Evolutionary conservation across 139 green algal species (phyloP).

Genomic region (Chlorella ohadii): DNA sequence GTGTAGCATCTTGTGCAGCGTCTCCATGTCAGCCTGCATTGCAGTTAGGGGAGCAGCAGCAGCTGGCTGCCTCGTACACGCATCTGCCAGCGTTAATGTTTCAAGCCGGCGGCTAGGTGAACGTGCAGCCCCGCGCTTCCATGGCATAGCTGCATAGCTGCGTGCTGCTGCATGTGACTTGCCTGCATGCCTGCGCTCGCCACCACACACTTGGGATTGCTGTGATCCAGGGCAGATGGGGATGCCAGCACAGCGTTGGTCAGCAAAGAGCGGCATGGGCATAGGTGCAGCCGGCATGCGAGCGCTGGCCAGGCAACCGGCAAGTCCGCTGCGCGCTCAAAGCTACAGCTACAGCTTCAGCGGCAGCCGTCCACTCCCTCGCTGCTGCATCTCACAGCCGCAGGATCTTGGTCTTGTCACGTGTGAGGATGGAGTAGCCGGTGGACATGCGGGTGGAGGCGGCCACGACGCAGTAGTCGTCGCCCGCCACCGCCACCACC

Average conservation of each 20-base stretch:
- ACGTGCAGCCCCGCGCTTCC: too few relatives aligned
- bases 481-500: conserved; percentile 90
- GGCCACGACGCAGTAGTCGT: conserved; percentile 97
- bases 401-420: conserved; percentile 84
- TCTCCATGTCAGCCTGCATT: conserved; percentile 89
- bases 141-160: too few relatives aligned
- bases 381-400: conserved; percentile 73
- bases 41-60: too few relatives aligned
- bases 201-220: conserved; percentile 85
- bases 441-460: conserved; percentile 93
- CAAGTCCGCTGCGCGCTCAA: too few relatives aligned
- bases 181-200: conserved; percentile 89
- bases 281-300: too few relatives aligned
- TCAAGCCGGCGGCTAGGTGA: too few relatives aligned
- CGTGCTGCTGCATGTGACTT: not conserved
- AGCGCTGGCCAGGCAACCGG: too few relatives aligned
- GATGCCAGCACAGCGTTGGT: too few relatives aligned
- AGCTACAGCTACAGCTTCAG: too few relatives aligned
- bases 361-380: not conserved
- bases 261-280: too few relatives aligned
- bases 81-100: too few relatives aligned
- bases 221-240: conserved; percentile 39
- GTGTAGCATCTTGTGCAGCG: conserved; percentile 94
- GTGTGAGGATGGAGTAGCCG: conserved; percentile 96
- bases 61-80: not conserved